phyloP scores from a whole-genome alignment of 1,284 basidiomycete species.

The Trichosporon coremiiforme region DNA sequence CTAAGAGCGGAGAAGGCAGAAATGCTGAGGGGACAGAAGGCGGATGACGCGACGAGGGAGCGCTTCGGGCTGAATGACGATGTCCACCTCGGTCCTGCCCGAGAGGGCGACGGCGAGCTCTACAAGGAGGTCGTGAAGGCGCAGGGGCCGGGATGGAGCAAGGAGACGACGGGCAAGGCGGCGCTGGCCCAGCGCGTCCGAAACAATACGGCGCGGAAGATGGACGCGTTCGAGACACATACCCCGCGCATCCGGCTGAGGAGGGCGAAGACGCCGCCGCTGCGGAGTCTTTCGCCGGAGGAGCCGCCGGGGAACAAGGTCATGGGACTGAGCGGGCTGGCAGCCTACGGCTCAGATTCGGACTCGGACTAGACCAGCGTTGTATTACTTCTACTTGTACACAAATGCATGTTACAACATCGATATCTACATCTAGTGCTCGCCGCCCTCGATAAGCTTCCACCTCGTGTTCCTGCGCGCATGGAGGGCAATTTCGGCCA shows the following conservation, averaged over 20 bases:
- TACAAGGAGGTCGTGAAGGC: conserved; percentile 12
- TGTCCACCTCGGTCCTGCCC: conserved; percentile 37
- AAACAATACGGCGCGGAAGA: conserved; percentile 25
- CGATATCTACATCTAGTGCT: background rate
- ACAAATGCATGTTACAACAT: conserved; percentile 18
- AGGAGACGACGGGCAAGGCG: background rate
- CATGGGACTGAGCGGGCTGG: background rate
- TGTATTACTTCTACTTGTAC: conserved; percentile 9
- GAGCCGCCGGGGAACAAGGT: background rate
- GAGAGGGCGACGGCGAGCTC: conserved; percentile 38
- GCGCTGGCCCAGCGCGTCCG: conserved; percentile 21
- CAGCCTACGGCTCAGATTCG: conserved; percentile 1
- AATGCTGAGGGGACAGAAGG: conserved; percentile 64
- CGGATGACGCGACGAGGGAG: conserved; percentile 62
- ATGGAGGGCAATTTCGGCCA: conserved; percentile 68
- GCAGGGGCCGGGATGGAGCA: background rate
- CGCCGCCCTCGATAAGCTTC: conserved; percentile 41
- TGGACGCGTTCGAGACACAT: conserved; percentile 22
- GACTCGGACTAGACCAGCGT: background rate
- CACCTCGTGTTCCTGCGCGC: conserved; percentile 67
- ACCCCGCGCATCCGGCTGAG: conserved; percentile 1
- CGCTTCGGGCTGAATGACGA: conserved; percentile 73
- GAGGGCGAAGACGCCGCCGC: conserved; percentile 5
- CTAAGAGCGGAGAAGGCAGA: conserved; percentile 85
- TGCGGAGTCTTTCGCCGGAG: background rate